phyloP scores from a whole-genome alignment of 2,329 filamentous ascomycete species.

The Acephala macrosclerotiorum region DNA sequence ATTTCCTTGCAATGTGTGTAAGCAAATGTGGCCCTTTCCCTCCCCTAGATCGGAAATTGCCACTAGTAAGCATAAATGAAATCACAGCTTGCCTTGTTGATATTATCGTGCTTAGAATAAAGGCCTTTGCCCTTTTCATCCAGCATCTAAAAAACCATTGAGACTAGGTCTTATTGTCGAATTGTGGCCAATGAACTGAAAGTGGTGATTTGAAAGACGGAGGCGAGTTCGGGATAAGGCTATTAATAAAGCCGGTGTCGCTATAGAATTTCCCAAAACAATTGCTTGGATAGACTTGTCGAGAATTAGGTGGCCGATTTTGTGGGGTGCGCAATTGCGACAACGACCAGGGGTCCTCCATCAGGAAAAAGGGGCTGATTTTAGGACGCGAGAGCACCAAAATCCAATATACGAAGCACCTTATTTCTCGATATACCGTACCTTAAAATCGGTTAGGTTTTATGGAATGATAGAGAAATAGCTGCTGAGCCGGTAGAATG shows the following conservation, averaged over 20 bases:
- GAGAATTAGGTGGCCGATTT: too few species aligned
- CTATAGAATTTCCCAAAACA: too few species aligned
- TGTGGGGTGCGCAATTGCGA: too few species aligned
- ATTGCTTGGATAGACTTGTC: too few species aligned
- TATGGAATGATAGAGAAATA: too few species aligned
- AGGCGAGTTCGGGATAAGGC: constrained; percentile 20
- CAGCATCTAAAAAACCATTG: background rate
- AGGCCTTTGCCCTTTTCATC: background rate
- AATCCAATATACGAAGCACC: too few species aligned
- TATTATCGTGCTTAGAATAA: background rate
- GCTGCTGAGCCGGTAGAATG: too few species aligned
- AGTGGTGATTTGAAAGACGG: background rate
- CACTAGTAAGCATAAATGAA: background rate
- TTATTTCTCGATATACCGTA: too few species aligned
- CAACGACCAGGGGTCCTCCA: too few species aligned
- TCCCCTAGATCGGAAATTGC: background rate
- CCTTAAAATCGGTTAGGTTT: too few species aligned
- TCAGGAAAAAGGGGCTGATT: too few species aligned
- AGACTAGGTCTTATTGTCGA: background rate
- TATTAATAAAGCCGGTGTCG: constrained; percentile 26
- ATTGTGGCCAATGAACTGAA: background rate
- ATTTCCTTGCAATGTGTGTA: background rate
- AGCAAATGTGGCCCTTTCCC: background rate
- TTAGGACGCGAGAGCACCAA: too few species aligned
- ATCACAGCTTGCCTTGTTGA: background rate